These are phyloP conservation scores for Daldinia sp. DNA, from an alignment of 2,329 filamentous ascomycete genomes.

Conservation along the genomic window DNA sequence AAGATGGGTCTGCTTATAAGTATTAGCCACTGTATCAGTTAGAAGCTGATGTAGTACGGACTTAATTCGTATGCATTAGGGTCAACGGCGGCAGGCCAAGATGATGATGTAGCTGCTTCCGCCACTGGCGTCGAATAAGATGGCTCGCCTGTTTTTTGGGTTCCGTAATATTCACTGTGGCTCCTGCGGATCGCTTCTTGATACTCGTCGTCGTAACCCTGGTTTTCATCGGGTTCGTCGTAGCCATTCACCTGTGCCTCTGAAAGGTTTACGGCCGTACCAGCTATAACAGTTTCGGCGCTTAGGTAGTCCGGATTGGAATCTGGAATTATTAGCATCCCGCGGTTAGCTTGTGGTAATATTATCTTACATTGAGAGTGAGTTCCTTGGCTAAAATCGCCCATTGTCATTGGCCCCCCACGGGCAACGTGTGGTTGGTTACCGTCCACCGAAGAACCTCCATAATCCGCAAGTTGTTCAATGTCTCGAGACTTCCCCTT, in stretches of 20 bases:
- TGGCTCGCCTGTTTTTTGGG: slow-evolving; percentile 26
- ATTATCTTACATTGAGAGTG: slow-evolving; percentile 31
- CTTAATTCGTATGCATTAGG: slow-evolving; percentile 39
- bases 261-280: slow-evolving; percentile 1
- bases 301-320: slow-evolving; percentile 15
- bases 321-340: slow-evolving; percentile 30
- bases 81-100: slow-evolving; percentile 33
- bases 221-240: slow-evolving; percentile 21
- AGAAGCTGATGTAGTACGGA: slow-evolving; percentile 25
- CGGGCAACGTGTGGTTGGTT: slow-evolving; percentile 6
- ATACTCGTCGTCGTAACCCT: slow-evolving; percentile 32
- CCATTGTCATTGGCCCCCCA: slow-evolving; percentile 10
- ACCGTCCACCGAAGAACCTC: neutral
- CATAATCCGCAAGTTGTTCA: slow-evolving; percentile 21
- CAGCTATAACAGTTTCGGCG: slow-evolving; percentile 1
- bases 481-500: slow-evolving; percentile 33
- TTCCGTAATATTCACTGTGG: slow-evolving; percentile 35
- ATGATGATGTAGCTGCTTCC: slow-evolving; percentile 26
- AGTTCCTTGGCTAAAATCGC: slow-evolving; percentile 24
- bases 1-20: slow-evolving; percentile 26
- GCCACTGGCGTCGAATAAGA: slow-evolving; percentile 34
- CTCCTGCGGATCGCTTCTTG: slow-evolving; percentile 38
- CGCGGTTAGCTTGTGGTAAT: neutral
- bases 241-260: slow-evolving; percentile 24
- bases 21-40: slow-evolving; percentile 8